A percentile compares a stretch with the other conserved stretches of the same genome.
Conservation (phyloP, 495 filamentous ascomycete species). For the Aspergillus sparsus region DNA sequence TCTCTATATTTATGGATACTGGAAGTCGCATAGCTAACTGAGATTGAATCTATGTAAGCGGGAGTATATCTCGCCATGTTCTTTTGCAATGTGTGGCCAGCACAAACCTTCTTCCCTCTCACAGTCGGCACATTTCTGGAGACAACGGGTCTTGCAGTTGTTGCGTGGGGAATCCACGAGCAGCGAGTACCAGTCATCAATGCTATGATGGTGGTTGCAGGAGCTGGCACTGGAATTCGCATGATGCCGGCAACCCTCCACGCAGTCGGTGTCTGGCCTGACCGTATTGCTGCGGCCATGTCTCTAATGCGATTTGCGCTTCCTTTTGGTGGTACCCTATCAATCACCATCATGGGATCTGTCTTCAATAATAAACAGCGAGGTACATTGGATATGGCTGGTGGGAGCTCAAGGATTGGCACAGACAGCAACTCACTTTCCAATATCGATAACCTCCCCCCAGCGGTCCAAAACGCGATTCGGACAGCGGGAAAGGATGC, state of each 20-base stretch:
- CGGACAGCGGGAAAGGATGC: conserved; percentile 41
- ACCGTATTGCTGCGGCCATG: conserved; percentile 50
- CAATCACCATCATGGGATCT: conserved; percentile 58
- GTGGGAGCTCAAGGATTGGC: conserved; percentile 5
- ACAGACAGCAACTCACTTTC: conserved; percentile 22
- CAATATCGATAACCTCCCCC: conserved; percentile 25
- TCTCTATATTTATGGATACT: conserved; percentile 6
- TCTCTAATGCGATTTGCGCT: conserved; percentile 52
- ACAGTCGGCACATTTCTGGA: conserved; percentile 50
- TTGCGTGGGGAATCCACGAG: conserved; percentile 49
- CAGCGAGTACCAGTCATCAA: conserved; percentile 46
- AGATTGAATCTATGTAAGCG: too few species aligned
- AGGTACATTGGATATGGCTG: conserved; percentile 18
- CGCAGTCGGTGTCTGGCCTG: conserved; percentile 54
- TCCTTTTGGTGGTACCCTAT: conserved; percentile 59
- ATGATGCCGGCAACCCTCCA: conserved; percentile 55
- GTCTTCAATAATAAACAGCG: conserved; percentile 59
- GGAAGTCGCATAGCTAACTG: too few species aligned
- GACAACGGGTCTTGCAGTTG: conserved; percentile 46
- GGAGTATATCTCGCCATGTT: conserved; percentile 57
- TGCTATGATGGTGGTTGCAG: conserved; percentile 61
- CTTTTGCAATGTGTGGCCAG: conserved; percentile 56
- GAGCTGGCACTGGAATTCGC: conserved; percentile 54
- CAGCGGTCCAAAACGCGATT: conserved; percentile 27
- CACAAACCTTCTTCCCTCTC: conserved; percentile 55